Percentiles rank a stretch among this genome's conserved stretches.
Conservation (phyloP, 495 filamentous ascomycete species). For the Penicillium crystallinum region DNA sequence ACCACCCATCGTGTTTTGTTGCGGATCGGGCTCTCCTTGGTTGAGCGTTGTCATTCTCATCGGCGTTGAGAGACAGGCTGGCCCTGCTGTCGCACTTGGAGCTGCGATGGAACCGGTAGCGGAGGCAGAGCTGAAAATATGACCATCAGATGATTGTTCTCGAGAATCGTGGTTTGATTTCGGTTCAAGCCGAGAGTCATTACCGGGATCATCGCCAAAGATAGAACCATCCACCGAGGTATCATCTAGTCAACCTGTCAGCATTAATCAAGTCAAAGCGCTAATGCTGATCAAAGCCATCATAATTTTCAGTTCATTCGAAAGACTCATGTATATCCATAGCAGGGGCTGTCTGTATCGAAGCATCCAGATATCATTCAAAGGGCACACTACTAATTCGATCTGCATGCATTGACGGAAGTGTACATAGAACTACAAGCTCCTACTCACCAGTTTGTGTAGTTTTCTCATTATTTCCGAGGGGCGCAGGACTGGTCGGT, state of each 20-base stretch:
- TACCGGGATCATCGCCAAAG: not conserved
- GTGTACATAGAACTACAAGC: not conserved
- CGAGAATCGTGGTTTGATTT: not conserved
- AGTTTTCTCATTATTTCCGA: constrained; percentile 1
- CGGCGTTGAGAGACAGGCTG: not conserved
- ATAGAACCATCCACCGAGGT: not conserved
- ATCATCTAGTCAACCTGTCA: not conserved
- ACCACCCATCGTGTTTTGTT: not conserved
- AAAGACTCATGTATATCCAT: too few relatives aligned
- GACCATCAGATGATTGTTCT: not conserved
- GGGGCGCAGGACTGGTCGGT: not conserved
- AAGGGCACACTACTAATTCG: too few relatives aligned
- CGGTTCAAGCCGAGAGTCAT: not conserved
- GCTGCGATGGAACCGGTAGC: not conserved
- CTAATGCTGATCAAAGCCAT: too few relatives aligned
- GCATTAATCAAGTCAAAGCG: not conserved
- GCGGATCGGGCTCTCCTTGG: not conserved
- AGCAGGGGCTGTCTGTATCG: too few relatives aligned
- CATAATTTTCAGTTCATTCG: too few relatives aligned
- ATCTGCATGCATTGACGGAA: too few relatives aligned
- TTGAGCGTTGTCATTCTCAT: not conserved
- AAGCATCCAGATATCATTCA: too few relatives aligned
- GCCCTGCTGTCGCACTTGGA: too few relatives aligned
- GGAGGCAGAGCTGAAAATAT: not conserved
- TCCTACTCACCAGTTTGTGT: constrained; percentile 26